Evolutionary conservation across 345 rosid species (phyloP).

Genomic region (Nephelium lappaceum): DNA sequence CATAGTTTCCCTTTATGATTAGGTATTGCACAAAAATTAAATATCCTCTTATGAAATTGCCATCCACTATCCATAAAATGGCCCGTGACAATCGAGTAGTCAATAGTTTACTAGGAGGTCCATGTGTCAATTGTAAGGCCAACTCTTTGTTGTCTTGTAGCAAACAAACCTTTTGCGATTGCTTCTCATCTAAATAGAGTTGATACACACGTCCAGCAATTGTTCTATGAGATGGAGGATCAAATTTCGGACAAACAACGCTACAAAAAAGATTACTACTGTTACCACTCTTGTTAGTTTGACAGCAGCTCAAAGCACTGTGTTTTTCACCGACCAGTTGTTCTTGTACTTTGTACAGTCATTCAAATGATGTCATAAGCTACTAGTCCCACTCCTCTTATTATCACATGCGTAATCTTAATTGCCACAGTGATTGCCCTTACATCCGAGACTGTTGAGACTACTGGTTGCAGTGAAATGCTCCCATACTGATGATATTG

Average conservation of each 20-base stretch:
- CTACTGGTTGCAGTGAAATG: not conserved
- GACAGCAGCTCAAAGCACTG: not conserved
- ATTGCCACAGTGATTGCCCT: not conserved
- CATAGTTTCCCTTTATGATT: too few species aligned
- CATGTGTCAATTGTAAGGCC: too few species aligned
- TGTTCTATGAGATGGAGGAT: not conserved
- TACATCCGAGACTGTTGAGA: not conserved
- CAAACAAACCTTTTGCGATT: not conserved
- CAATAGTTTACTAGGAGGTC: too few species aligned
- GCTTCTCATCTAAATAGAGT: not conserved
- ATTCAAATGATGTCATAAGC: not conserved
- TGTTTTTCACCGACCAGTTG: not conserved
- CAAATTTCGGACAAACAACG: not conserved
- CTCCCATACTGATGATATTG: not conserved
- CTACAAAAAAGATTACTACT: not conserved
- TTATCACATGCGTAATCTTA: not conserved
- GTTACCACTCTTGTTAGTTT: not conserved
- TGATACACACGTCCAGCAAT: not conserved
- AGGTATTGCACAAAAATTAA: too few species aligned
- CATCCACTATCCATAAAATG: too few species aligned
- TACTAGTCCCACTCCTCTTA: not conserved
- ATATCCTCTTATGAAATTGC: too few species aligned
- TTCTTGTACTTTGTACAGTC: not conserved
- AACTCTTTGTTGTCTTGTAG: too few species aligned
- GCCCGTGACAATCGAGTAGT: too few species aligned